Base-by-base conservation (phyloP, 2,329 filamentous ascomycete species). In the Aspergillus quadricinctus region DNA sequence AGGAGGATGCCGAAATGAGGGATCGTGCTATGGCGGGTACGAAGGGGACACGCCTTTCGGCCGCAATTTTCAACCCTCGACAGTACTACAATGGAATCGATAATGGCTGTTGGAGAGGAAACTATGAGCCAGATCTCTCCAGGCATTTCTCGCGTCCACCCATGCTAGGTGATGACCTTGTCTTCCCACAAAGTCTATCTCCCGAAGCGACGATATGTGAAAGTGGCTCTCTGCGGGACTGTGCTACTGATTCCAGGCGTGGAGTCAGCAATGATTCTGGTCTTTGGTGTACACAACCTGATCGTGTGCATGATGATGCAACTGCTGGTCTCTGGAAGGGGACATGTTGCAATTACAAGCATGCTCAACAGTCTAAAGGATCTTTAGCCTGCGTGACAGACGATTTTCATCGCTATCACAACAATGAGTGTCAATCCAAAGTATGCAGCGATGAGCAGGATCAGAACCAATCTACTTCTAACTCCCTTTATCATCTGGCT, bases 191-290 rank as follows among this genome's bases (percentile, higher is more conserved):
- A 69, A 96, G 91, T 69, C 81, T 83, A 9, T 96, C 92, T 27
- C 93, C 93, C 5, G 88, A 93, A 71, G 84, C 87, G 54, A 95
- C 92, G 17, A 87, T 90, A 66, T 88, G 95, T 66, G 91, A 96
- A 68, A 86, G 89, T 0, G 87, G 89, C 55, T 88, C 91, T 67
- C 73, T 76, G 8, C 79, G 77, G 9, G 70, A 83, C 77, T 63
- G 84, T 68, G 77, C 71, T 78, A 75, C 70, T 81, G 73, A 73
- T 77, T 70, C 75, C 59, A 74, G 72, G 57, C 69, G 78, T n/a
- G 67, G 81, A 77, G 65, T 75, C 72, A 58, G 78, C 56, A 81
- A 83, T 59, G 75, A 78, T 8, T 83, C 83, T 60, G 86, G 81
- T 43, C 81, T 96, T 10, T 96, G 92, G 92, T 84, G 85, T 61